Evolutionary conservation across 495 filamentous ascomycete species (phyloP), one percentile per base, ranked within the genome.

Genomic region (Apiosordaria backusii): DNA sequence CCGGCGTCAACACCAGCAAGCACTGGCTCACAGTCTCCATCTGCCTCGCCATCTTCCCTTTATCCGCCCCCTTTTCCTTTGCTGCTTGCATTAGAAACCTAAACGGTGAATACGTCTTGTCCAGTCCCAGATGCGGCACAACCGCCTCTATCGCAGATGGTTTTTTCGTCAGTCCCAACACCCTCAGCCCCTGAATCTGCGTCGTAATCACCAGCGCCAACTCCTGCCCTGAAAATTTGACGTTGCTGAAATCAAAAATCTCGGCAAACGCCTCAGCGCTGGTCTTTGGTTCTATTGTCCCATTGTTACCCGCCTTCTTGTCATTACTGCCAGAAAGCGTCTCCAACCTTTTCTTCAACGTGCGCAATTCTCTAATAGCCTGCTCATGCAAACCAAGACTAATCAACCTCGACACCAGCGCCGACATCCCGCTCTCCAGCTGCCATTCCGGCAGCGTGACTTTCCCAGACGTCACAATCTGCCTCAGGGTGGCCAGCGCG

Each of bases 381-480:
- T 89, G 75, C 18, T 92, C 89, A 63, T 91, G 86, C 64, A 96
- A 74, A 16, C 88, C 88, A 57, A 96, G 77, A 0, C 85, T 83
- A 6, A 96, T 81, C 19, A 96, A 76, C 68, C 88, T 93, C 52
- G 84, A 86, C 24, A 90, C 80, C 52, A 99, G 80, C 7, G 89
- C 86, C 54, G 90, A 90, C 77, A 92, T 90, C 6, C 91, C 95
- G 65, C 87, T 88, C 72, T 97, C 94, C 3, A 96, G 79, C 68
- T 97, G 93, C 60, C 94, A 78, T 45, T 82, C 84, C 9, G 88
- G 86, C 18, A 86, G 74, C 3, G 67, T 83, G 69, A 77, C 70
- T 74, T 68, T 73, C 68, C 84, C 72, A 59, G 78, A 68, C 27
- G 77, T 71, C 64, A 91, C 85, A 22, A 90, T 62, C 23, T 82